Evolutionary conservation across 139 green algal species (phyloP).

Genomic region (Chlorella sp.): DNA sequence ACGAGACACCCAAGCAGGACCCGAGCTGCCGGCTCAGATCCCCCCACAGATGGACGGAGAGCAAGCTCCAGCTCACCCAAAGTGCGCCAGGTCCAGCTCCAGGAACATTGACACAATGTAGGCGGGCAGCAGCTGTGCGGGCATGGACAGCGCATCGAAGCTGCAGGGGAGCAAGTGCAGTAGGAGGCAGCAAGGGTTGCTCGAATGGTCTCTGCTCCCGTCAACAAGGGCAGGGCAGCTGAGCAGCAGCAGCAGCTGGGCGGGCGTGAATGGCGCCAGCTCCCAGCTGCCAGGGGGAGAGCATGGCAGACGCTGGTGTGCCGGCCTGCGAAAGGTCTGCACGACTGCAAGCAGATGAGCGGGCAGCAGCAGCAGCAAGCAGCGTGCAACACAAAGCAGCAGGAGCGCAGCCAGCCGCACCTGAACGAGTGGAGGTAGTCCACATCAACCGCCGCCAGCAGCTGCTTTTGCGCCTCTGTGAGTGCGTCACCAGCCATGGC

Average conservation of each 20-base stretch:
- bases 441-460: conserved; percentile 21
- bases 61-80: neutral
- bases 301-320: no score
- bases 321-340: no score
- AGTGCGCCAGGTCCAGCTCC: conserved; percentile 48
- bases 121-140: conserved; percentile 39
- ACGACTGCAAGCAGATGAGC: no score
- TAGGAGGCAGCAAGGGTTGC: neutral
- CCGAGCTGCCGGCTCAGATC: no score
- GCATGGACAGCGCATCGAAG: conserved; percentile 57
- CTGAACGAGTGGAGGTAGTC: conserved; percentile 34
- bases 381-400: no score
- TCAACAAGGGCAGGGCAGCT: neutral
- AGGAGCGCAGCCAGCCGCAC: neutral
- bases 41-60: no score
- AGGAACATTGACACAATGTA: conserved; percentile 59
- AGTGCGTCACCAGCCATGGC: neutral
- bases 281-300: no score
- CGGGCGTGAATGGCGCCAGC: no score
- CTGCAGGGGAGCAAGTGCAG: conserved; percentile 41
- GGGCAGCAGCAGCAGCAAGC: no score
- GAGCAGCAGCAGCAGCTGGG: no score
- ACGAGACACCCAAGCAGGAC: no score
- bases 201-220: no score
- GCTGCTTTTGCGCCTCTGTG: neutral